Evolutionary conservation across 2,329 filamentous ascomycete species (phyloP).

Genomic region (Chrysoporthe austroafricana): DNA sequence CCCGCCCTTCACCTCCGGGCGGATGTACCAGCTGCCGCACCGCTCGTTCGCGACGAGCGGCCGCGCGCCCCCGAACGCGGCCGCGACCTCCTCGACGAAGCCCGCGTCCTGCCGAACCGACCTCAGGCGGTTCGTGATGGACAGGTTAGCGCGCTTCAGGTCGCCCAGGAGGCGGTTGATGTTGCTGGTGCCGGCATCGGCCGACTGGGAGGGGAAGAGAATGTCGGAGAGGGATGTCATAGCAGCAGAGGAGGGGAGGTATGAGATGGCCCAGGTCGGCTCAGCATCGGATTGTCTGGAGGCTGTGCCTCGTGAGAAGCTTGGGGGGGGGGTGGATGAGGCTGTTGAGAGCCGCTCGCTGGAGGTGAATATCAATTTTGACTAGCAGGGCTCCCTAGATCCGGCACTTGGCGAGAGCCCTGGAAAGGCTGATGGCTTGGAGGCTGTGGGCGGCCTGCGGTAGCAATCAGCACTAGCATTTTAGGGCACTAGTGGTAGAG

Average conservation of each 20-base stretch:
- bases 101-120: constrained; percentile 77
- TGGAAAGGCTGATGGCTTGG: not conserved
- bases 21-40: constrained; percentile 95
- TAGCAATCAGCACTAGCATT: not conserved
- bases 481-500: not conserved
- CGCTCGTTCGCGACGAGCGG: constrained; percentile 91
- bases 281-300: not conserved
- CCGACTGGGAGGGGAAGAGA: constrained; percentile 54
- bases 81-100: constrained; percentile 70
- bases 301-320: not conserved
- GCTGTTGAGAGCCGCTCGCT: not conserved
- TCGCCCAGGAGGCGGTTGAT: constrained; percentile 72
- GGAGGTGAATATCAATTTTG: not conserved
- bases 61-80: constrained; percentile 51
- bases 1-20: constrained; percentile 63
- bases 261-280: not conserved
- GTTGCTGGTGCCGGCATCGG: constrained; percentile 53
- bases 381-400: not conserved
- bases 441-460: too few species aligned
- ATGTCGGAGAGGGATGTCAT: constrained; percentile 45
- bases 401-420: not conserved
- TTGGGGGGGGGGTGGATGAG: not conserved
- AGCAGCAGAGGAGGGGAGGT: not conserved
- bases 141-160: constrained; percentile 76
- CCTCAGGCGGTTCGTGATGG: constrained; percentile 77